These are phyloP conservation scores for Cylindrotheca fusiformis DNA, from an alignment of 108 stramenopile species.

Conservation along the genomic window DNA sequence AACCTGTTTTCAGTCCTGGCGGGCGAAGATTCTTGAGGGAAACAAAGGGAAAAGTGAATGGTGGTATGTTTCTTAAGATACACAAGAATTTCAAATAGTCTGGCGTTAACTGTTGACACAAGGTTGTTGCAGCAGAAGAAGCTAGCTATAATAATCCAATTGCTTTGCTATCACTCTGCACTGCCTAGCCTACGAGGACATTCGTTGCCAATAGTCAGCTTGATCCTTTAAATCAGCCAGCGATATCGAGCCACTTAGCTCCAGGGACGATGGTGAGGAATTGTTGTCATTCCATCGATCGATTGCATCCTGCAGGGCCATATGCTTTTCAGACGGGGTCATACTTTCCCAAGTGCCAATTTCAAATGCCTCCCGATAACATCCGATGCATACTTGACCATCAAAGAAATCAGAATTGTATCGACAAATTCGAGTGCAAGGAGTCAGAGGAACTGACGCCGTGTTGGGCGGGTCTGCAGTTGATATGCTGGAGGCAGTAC, in stretches of 20 bases:
- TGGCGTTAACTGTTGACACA: too few relatives aligned
- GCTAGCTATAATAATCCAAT: not conserved
- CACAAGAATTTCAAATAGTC: too few relatives aligned
- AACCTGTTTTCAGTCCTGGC: too few relatives aligned
- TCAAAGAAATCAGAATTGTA: slow-evolving; percentile 61
- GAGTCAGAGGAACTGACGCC: slow-evolving; percentile 27
- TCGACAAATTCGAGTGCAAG: slow-evolving; percentile 67
- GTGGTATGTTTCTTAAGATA: too few relatives aligned
- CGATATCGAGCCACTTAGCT: not conserved
- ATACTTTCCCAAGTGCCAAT: slow-evolving; percentile 56
- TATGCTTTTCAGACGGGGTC: slow-evolving; percentile 42
- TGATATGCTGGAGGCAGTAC: not conserved
- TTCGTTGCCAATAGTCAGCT: slow-evolving; percentile 14
- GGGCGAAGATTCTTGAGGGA: too few relatives aligned
- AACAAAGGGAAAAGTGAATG: too few relatives aligned
- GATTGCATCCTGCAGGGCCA: slow-evolving; percentile 48
- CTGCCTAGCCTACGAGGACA: too few relatives aligned
- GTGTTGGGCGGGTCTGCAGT: not conserved
- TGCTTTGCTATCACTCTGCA: not conserved
- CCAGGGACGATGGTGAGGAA: not conserved
- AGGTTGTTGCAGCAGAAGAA: not conserved
- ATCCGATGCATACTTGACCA: slow-evolving; percentile 72
- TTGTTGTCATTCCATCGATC: slow-evolving; percentile 31
- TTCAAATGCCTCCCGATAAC: slow-evolving; percentile 70
- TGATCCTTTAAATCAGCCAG: slow-evolving; percentile 5